Conservation (phyloP, 257 asterid genomes). For the Paulownia fortunei region DNA sequence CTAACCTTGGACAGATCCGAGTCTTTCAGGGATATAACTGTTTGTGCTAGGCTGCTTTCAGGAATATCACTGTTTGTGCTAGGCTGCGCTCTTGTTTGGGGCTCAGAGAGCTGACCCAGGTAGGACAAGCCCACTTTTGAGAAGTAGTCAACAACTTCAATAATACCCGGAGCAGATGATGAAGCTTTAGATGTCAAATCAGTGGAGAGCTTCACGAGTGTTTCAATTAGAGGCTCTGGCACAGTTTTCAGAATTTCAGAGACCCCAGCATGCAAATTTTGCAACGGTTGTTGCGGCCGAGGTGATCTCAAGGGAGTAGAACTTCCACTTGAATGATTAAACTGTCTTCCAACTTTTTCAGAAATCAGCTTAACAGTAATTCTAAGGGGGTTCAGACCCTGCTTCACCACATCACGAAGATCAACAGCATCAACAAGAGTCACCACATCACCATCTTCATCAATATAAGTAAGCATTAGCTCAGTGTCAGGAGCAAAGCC, state of each 20-base stretch:
- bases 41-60: constrained; percentile 28
- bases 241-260: constrained; percentile 27
- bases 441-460: constrained; percentile 64
- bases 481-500: constrained; percentile 46
- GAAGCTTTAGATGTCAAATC: constrained; percentile 17
- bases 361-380: constrained; percentile 45
- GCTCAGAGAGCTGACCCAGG: constrained; percentile 42
- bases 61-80: constrained; percentile 30
- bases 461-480: constrained; percentile 59
- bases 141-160: constrained; percentile 47
- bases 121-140: constrained; percentile 47
- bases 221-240: background rate
- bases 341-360: constrained; percentile 31
- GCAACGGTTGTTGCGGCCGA: constrained; percentile 28
- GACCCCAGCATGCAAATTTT: constrained; percentile 33
- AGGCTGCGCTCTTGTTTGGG: constrained; percentile 30
- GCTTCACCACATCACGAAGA: constrained; percentile 62
- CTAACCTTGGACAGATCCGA: constrained; percentile 19
- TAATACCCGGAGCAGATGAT: constrained; percentile 42
- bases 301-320: constrained; percentile 49
- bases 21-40: constrained; percentile 6
- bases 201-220: no score
- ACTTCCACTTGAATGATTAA: constrained; percentile 44
- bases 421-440: constrained; percentile 71
- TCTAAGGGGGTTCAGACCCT: constrained; percentile 66